phyloP scores from a whole-genome alignment of 495 filamentous ascomycete genomes.

The Penicillium crystallinum region DNA sequence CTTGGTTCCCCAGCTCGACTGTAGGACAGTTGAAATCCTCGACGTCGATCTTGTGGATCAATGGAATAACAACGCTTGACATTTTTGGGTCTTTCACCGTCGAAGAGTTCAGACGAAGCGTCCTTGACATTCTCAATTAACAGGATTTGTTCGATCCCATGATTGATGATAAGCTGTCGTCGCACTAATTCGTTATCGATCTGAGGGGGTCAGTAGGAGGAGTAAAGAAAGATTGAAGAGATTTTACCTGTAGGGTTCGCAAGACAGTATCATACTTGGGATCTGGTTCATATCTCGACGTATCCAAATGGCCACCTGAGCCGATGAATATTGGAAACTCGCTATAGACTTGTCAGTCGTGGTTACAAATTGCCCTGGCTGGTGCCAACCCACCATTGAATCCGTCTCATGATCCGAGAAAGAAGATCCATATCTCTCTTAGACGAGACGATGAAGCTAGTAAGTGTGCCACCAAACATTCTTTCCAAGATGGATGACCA shows the following conservation, averaged over 20 bases:
- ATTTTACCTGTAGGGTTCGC: conserved; percentile 62
- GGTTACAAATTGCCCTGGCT: not conserved
- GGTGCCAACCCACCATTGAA: conserved; percentile 46
- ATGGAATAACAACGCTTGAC: conserved; percentile 67
- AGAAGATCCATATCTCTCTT: conserved; percentile 64
- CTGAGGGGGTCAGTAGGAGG: conserved; percentile 27
- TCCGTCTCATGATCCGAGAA: conserved; percentile 53
- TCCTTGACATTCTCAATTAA: conserved; percentile 62
- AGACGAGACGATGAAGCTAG: conserved; percentile 73
- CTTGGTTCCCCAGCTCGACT: conserved; percentile 49
- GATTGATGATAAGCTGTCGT: conserved; percentile 76
- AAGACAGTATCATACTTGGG: conserved; percentile 67
- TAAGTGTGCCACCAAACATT: conserved; percentile 58
- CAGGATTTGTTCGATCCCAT: conserved; percentile 78
- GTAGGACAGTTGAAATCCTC: conserved; percentile 60
- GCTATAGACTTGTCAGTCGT: conserved; percentile 24
- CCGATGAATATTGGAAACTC: conserved; percentile 63
- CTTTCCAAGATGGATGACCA: conserved; percentile 85
- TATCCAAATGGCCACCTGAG: conserved; percentile 53
- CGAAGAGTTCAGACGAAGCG: conserved; percentile 66
- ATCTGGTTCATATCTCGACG: conserved; percentile 67
- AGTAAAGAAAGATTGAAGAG: not conserved
- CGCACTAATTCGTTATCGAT: conserved; percentile 75
- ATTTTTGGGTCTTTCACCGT: conserved; percentile 55
- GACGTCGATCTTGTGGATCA: conserved; percentile 50